Percentiles rank a stretch among this genome's conserved stretches.
These are phyloP conservation scores for Auxenochlorella pyrenoidosa DNA, from an alignment of 139 green algal species.

Conservation along the genomic window DNA sequence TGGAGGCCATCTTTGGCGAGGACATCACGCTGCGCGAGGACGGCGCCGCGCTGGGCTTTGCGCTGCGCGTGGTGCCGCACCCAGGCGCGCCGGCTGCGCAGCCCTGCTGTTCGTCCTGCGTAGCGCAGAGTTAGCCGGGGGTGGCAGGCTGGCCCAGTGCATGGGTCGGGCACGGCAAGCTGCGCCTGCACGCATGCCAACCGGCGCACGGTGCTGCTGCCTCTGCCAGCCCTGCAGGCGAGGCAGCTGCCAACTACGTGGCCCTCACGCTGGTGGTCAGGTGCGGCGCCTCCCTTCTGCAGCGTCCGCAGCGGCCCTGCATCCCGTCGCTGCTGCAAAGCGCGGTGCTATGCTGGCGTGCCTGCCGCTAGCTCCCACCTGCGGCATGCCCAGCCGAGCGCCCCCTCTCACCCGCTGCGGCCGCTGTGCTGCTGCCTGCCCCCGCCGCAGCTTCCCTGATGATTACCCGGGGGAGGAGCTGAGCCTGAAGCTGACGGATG, in stretches of 20 bases:
- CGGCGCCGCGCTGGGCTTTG: slow-evolving; percentile 52
- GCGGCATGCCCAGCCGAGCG: not conserved
- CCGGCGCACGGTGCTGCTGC: not conserved
- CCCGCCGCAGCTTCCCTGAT: slow-evolving; percentile 15
- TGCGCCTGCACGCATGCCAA: not conserved
- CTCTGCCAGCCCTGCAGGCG: not conserved
- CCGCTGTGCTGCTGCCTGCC: no score
- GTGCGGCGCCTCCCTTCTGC: slow-evolving; percentile 29
- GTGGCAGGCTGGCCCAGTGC: no score
- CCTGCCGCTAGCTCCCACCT: not conserved
- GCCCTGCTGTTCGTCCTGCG: not conserved
- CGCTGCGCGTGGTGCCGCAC: slow-evolving; percentile 69
- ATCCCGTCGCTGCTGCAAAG: not conserved
- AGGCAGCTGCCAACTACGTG: slow-evolving; percentile 62
- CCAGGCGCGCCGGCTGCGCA: slow-evolving; percentile 26
- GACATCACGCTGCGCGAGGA: slow-evolving; percentile 61
- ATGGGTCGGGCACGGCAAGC: no score
- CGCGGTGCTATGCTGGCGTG: not conserved
- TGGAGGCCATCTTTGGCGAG: slow-evolving; percentile 66
- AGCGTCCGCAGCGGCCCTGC: not conserved
- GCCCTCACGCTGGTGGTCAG: slow-evolving; percentile 57
- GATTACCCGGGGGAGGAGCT: slow-evolving; percentile 45
- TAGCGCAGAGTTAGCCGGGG: not conserved
- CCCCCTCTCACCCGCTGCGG: not conserved
- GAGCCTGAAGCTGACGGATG: slow-evolving; percentile 27